Evolutionary conservation across 148 eudicot genomes (phyloP).

Genomic region (Heliamphora exappendiculata): DNA sequence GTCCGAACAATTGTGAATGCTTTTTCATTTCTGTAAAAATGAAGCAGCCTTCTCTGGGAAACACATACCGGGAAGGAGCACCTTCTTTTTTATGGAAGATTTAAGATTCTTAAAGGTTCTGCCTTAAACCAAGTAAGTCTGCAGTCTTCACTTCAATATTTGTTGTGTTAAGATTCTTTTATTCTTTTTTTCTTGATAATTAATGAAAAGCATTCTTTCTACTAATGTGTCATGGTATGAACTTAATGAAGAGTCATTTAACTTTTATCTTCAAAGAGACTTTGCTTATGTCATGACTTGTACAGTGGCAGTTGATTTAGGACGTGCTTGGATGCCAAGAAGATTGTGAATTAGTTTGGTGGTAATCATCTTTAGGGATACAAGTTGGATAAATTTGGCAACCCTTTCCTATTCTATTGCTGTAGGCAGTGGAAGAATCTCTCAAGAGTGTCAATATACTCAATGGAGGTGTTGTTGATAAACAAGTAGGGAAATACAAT

Average conservation of each 20-base stretch:
- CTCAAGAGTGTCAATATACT: constrained; percentile 64
- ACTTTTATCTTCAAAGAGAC: background rate
- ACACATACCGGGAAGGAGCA: constrained; percentile 82
- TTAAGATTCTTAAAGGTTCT: constrained; percentile 76
- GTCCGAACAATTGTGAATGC: background rate
- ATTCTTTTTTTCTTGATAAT: background rate
- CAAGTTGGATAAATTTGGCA: too few relatives aligned
- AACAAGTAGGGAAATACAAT: constrained; percentile 71
- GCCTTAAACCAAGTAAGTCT: constrained; percentile 51
- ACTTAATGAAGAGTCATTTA: background rate
- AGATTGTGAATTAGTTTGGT: too few relatives aligned
- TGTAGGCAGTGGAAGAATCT: constrained; percentile 87
- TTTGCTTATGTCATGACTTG: background rate
- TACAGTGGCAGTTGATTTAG: background rate
- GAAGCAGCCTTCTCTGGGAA: constrained; percentile 77
- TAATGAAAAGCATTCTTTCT: background rate
- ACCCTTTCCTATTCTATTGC: background rate
- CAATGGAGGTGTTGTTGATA: constrained; percentile 81
- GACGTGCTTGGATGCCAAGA: background rate
- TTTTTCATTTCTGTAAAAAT: constrained; percentile 1
- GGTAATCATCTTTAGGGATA: too few relatives aligned
- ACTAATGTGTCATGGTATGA: background rate
- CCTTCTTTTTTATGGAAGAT: constrained; percentile 83
- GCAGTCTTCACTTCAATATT: background rate
- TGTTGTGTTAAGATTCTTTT: background rate